Evolutionary conservation across 192 early-diverging fungal species (phyloP).

Genomic region (Coemansia sp.): DNA sequence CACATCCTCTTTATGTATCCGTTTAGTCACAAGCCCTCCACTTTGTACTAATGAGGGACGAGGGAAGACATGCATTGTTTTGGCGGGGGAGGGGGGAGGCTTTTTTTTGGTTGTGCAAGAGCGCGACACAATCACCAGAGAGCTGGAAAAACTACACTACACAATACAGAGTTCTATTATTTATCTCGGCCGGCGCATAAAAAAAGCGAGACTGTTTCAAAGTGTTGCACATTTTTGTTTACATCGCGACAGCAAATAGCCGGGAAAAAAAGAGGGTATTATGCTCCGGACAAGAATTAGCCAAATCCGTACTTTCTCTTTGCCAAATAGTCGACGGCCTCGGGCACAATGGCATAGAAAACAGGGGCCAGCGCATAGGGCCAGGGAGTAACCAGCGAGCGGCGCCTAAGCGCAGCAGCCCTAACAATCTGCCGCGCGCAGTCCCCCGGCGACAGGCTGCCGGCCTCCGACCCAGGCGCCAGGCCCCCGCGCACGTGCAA

Average conservation of each 20-base stretch:
- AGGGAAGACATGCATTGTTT: neutral
- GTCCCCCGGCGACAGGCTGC: slow-evolving; percentile 57
- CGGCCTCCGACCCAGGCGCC: slow-evolving; percentile 49
- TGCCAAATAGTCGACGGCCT: slow-evolving; percentile 64
- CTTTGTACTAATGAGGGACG: neutral
- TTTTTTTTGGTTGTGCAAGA: neutral
- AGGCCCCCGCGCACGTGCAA: neutral
- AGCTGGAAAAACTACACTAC: no score
- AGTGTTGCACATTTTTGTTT: no score
- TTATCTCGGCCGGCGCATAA: no score
- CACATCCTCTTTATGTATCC: neutral
- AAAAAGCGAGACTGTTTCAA: no score
- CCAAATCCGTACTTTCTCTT: slow-evolving; percentile 65
- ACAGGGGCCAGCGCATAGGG: slow-evolving; percentile 55
- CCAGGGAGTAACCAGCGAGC: slow-evolving; percentile 64
- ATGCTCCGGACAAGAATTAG: neutral
- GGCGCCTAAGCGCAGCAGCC: slow-evolving; percentile 49
- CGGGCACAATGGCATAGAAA: slow-evolving; percentile 57
- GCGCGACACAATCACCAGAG: no score
- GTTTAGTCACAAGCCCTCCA: neutral
- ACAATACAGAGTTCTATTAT: no score
- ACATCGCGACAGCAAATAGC: no score
- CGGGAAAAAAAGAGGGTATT: no score
- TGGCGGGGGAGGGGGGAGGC: neutral
- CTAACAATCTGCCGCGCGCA: slow-evolving; percentile 67